Percentiles rank a stretch among this genome's conserved stretches.
Conservation (phyloP, 2,329 filamentous ascomycete genomes). For the Arthrobotrys conoides region DNA sequence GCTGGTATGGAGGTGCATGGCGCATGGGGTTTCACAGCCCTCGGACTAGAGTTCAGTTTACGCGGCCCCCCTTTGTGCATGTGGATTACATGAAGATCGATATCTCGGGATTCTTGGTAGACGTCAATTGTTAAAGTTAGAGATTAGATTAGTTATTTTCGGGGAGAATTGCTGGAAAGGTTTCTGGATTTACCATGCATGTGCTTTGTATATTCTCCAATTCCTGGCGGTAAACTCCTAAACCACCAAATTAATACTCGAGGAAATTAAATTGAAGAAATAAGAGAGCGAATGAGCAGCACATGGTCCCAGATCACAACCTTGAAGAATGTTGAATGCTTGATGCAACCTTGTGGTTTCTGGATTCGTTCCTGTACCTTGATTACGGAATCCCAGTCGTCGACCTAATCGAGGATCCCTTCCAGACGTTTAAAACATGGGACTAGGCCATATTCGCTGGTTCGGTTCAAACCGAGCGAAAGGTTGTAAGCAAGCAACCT, state of each 20-base stretch:
- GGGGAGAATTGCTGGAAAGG: conserved; percentile 8
- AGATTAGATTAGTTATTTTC: not conserved
- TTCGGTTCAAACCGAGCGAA: conserved; percentile 36
- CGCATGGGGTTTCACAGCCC: conserved; percentile 21
- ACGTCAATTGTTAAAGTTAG: not conserved
- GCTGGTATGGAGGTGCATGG: not conserved
- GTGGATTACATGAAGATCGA: not conserved
- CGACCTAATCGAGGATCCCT: conserved; percentile 34
- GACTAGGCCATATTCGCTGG: not conserved
- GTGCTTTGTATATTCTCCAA: conserved; percentile 13
- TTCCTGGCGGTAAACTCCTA: conserved; percentile 1
- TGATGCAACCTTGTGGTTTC: not conserved
- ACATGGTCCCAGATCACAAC: no score
- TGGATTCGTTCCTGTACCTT: conserved; percentile 30
- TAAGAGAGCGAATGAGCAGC: no score
- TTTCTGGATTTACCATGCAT: not conserved
- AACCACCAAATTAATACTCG: no score
- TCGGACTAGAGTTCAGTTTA: conserved; percentile 19
- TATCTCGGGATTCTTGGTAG: conserved; percentile 10
- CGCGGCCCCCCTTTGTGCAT: conserved; percentile 30
- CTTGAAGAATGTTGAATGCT: no score
- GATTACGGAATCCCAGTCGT: conserved; percentile 38
- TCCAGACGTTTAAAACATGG: conserved; percentile 13
- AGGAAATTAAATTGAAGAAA: no score
- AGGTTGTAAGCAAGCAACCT: conserved; percentile 18